Base-by-base conservation (phyloP, 2,329 filamentous ascomycete genomes). In the Sporothrix globosa region DNA sequence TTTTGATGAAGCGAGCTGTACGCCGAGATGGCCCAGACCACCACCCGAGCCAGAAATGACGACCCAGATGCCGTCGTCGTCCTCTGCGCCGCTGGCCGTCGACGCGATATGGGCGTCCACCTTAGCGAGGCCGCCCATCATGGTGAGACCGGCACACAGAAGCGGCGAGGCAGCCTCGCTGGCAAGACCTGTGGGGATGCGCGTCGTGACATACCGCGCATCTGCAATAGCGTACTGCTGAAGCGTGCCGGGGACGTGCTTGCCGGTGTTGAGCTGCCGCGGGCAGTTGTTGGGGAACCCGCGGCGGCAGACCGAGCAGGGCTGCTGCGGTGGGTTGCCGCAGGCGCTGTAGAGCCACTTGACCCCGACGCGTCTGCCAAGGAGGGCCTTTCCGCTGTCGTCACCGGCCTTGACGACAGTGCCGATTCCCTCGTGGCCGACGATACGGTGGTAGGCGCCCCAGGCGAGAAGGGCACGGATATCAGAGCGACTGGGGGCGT, bases 331-430 rank as follows among this genome's bases (percentile, higher is more conserved):
- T 3, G 3, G 5, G 17, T 67, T 10, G 10, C 50, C 66, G 11
- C 66, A 68, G 34, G 66, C 66, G 19, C 50, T 56, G 50, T 68
- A 68, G 11, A 68, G 39, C 66, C 66, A 68, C 24, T 68, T 68
- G 50, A 68, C 34, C 1, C 66, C 66, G 39, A 68, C 50, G 4
- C 66, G 50, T n/a, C 56, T 21, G 34, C 66, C 66, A 1, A 54
- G 34, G 1, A 68, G 30, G 1, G 66, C 10, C 34, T 11, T 14
- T 3, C 34, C 34, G n/a, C 19, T 17, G n/a, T 27, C 50, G 50
- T 46, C 34, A 7, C 66, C 66, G n/a, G 66, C 52, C n/a, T 68
- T 44, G 66, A 68, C 50, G 7, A 68, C 52, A 2, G 34, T 56
- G 21, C 65, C 66, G 3, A 68, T 50, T 6, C 66, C 66, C 11